These are phyloP conservation scores for Trichoderma pleuroti DNA, from an alignment of 2,329 filamentous ascomycete genomes.

Conservation along the genomic window DNA sequence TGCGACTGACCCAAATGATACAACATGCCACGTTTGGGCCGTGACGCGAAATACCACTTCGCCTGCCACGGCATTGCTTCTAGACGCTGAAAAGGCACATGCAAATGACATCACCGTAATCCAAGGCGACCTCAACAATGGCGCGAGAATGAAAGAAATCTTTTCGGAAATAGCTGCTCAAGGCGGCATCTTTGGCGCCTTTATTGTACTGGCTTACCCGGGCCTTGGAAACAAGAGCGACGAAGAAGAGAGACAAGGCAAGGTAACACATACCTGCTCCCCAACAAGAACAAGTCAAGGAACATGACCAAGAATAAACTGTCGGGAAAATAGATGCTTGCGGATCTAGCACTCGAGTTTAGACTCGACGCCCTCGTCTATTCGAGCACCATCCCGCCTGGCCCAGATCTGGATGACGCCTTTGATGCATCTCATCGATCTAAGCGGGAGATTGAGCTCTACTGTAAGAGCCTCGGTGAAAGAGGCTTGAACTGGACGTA, in stretches of 20 bases:
- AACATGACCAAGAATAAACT: neutral
- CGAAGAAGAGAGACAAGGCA: constrained; percentile 12
- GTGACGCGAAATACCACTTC: neutral
- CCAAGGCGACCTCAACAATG: constrained; percentile 6
- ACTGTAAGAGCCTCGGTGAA: neutral
- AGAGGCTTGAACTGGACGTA: constrained; percentile 13
- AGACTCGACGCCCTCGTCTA: constrained; percentile 2
- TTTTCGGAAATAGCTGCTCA: neutral
- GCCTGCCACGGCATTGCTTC: neutral
- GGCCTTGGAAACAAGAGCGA: constrained; percentile 14
- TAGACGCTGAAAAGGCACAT: neutral
- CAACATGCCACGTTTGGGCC: neutral
- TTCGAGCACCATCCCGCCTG: constrained; percentile 12
- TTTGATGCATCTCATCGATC: constrained; percentile 4
- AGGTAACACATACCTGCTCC: neutral
- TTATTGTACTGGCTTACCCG: constrained; percentile 8
- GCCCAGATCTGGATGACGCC: neutral
- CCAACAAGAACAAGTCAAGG: neutral
- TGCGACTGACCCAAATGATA: neutral
- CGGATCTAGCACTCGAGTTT: constrained; percentile 4
- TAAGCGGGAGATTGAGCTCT: constrained; percentile 5
- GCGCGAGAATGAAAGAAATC: neutral
- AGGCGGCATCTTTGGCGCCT: constrained; percentile 8
- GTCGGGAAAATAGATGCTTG: neutral
- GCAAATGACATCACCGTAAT: neutral